A percentile compares a stretch with the other conserved stretches of the same genome.
phyloP scores from a whole-genome alignment of 352 stramenopile species.

The Phytophthora rubi region DNA sequence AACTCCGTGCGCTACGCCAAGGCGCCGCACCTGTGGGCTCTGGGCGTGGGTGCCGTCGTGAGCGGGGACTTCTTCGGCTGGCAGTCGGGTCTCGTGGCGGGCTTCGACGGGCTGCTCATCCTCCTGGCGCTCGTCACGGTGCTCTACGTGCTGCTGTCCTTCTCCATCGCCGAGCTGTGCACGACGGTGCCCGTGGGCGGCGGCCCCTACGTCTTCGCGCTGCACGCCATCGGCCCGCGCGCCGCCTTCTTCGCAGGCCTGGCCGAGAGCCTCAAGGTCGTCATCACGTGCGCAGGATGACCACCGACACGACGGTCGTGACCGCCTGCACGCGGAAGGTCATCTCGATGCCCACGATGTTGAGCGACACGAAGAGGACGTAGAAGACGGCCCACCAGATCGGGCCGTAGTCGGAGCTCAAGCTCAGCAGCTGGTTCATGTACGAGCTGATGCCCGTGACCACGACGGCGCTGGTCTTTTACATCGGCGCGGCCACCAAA shows the following conservation, averaged over 20 bases:
- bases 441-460: conserved; percentile 74
- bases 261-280: conserved; percentile 73
- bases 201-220: conserved; percentile 70
- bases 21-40: conserved; percentile 62
- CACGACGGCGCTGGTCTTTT: conserved; percentile 63
- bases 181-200: conserved; percentile 59
- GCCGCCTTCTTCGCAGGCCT: conserved; percentile 70
- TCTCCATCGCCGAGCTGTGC: conserved; percentile 76
- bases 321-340: conserved; percentile 71
- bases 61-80: conserved; percentile 72
- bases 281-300: conserved; percentile 66
- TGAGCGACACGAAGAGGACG: conserved; percentile 65
- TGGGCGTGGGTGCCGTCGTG: conserved; percentile 63
- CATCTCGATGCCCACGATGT: conserved; percentile 65
- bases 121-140: conserved; percentile 30
- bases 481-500: conserved; percentile 61
- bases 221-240: conserved; percentile 59
- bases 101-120: conserved; percentile 66
- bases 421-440: conserved; percentile 59
- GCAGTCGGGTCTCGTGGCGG: conserved; percentile 58
- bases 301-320: conserved; percentile 59
- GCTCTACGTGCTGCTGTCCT: conserved; percentile 70
- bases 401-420: conserved; percentile 46
- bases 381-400: conserved; percentile 74
- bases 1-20: conserved; percentile 50